Base-by-base conservation (phyloP, 75 land plant species). In the Pinus taeda region DNA sequence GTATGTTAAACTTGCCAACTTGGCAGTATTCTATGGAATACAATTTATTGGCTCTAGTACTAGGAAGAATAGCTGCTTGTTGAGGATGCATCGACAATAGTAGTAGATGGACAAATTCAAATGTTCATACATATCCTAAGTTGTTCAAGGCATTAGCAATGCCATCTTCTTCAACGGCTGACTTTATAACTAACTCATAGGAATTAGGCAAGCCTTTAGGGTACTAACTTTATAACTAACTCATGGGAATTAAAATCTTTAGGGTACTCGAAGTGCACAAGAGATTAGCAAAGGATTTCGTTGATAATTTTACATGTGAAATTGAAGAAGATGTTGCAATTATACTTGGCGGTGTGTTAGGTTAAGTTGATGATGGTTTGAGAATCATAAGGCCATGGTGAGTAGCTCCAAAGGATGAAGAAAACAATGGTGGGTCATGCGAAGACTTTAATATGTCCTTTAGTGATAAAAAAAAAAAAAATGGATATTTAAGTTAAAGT, bases 401-500 rank as follows among this genome's bases (percentile, higher is more conserved):
- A 58, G 57, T 21, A 20, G 74, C 30, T 73, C 74, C 74, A 73
- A 59, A 73, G 12, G 74, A 73, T 56, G 74, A 56, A 55, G 74
- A 73, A 56, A 73, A 36, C 6, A 21, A 57, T 4, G 14, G 36
- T 56, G 26, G 74, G 53, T 56, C 29, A 6, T 12, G 53, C 55
- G 57, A 58, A 56, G 26, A 18, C 30, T 21, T n/a, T 45, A 17
- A 30, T 14, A 17, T 26, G 33, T 6, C 59, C 59, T 24, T 15
- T 73, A 29, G 59, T 5, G 33, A 30, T 13, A n/a, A n/a, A 56
- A 15, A 29, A 73, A 73, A 49, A 53, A 57, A 20, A 22, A 56
- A 56, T 73, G 74, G 74, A 73, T 73, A 24, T 73, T 73, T 57
- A 73, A 56, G 58, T 3, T 73, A 0, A 58, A 73, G 21, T 29